Percentiles rank a stretch among this genome's conserved stretches.
phyloP scores from a whole-genome alignment of 2,329 filamentous ascomycete species.

The Aspergillus sp. region DNA sequence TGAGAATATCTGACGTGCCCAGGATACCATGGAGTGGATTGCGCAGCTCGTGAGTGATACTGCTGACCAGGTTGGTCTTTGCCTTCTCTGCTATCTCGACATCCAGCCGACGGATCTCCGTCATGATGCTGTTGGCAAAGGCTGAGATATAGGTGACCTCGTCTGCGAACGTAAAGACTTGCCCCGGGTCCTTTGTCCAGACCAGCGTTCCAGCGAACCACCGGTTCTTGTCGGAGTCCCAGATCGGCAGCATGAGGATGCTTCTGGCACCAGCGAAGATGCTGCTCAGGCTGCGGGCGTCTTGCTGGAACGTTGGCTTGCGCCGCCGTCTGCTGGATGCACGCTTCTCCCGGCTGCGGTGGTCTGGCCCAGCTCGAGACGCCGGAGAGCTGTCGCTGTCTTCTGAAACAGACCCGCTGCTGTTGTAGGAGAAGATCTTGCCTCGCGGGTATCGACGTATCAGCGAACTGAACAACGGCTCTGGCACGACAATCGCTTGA shows the following conservation, averaged over 20 bases:
- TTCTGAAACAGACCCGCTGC: too few relatives aligned
- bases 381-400: too few relatives aligned
- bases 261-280: constrained; percentile 23
- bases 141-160: constrained; percentile 35
- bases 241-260: constrained; percentile 31
- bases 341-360: too few relatives aligned
- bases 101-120: constrained; percentile 37
- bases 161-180: constrained; percentile 11
- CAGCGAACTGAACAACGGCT: too few relatives aligned
- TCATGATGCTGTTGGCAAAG: constrained; percentile 37
- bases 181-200: constrained; percentile 25
- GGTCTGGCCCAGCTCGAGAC: too few relatives aligned
- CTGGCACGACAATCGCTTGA: too few relatives aligned
- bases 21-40: constrained; percentile 46
- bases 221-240: constrained; percentile 31
- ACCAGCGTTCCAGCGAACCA: constrained; percentile 32
- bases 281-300: not conserved
- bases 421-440: too few relatives aligned
- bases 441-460: too few relatives aligned
- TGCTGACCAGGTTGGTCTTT: constrained; percentile 53
- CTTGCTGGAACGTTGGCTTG: not conserved
- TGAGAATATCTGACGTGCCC: constrained; percentile 49
- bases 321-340: too few relatives aligned
- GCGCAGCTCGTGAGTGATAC: constrained; percentile 53
- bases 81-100: constrained; percentile 40